A percentile compares a stretch with the other conserved stretches of the same genome.
phyloP scores from a whole-genome alignment of 192 early-diverging fungal species.

The Irineochytrium annulatum region DNA sequence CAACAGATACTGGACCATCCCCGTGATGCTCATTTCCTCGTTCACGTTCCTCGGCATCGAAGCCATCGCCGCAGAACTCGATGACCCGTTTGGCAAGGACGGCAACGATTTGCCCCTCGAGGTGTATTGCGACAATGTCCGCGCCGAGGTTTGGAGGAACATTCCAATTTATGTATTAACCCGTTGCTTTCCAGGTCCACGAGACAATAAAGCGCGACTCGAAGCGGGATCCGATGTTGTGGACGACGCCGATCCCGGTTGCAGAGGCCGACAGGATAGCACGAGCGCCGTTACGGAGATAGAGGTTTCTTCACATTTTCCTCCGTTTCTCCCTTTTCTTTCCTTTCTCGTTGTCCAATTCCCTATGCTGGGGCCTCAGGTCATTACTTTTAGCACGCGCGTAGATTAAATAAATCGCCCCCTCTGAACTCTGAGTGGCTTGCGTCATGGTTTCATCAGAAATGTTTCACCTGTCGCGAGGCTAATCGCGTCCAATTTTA shows the following conservation, averaged over 20 bases:
- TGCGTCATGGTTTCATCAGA: no score
- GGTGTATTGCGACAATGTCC: neutral
- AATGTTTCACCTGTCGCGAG: no score
- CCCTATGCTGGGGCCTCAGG: no score
- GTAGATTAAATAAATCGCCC: no score
- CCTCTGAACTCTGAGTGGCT: no score
- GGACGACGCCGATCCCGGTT: neutral
- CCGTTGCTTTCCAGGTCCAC: neutral
- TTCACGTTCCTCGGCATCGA: slow-evolving; percentile 78
- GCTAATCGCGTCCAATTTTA: no score
- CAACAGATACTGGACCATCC: slow-evolving; percentile 53
- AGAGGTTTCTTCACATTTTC: no score
- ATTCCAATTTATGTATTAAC: neutral
- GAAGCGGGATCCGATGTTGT: neutral
- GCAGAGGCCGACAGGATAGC: no score
- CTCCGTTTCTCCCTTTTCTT: no score
- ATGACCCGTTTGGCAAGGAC: slow-evolving; percentile 76
- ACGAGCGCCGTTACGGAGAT: no score
- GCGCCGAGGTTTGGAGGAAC: neutral
- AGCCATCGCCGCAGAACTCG: slow-evolving; percentile 78
- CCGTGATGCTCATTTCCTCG: slow-evolving; percentile 60
- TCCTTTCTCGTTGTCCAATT: no score
- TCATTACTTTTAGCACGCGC: no score
- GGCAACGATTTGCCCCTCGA: slow-evolving; percentile 1
- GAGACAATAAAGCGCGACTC: neutral